A percentile compares a stretch with the other conserved stretches of the same genome.
Conservation (phyloP, 257 asterid species). For the Phtheirospermum japonicum region DNA sequence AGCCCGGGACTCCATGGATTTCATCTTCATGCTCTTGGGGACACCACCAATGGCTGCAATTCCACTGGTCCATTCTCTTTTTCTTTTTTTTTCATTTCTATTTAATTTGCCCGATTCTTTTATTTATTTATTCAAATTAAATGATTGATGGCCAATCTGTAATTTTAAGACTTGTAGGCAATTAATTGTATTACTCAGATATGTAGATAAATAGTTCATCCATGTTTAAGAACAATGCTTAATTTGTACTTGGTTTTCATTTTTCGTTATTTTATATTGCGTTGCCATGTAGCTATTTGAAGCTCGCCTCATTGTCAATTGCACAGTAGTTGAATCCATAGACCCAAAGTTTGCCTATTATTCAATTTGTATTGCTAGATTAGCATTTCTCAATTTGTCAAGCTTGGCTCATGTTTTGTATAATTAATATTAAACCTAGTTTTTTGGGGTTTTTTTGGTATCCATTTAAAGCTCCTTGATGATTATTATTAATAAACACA, state of each 20-base stretch:
- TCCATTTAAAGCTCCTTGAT: background rate
- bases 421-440: no score
- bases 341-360: background rate
- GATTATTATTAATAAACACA: background rate
- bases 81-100: background rate
- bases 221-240: background rate
- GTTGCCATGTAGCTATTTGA: constrained; percentile 5
- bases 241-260: background rate
- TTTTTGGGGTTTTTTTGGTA: no score
- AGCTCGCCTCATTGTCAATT: constrained; percentile 1
- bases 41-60: constrained; percentile 93
- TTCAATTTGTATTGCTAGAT: no score
- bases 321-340: background rate
- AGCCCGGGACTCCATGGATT: constrained; percentile 87
- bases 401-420: background rate
- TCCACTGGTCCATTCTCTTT: constrained; percentile 52
- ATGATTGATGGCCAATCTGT: background rate
- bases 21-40: constrained; percentile 93
- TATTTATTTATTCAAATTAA: background rate
- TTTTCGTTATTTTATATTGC: no score
- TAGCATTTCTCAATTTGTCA: background rate
- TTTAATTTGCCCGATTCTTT: no score
- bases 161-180: no score
- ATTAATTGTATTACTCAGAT: no score
- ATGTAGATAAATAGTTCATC: no score